phyloP scores from a whole-genome alignment of 768 basidiomycete species.

The Pulveroboletus ravenelii region DNA sequence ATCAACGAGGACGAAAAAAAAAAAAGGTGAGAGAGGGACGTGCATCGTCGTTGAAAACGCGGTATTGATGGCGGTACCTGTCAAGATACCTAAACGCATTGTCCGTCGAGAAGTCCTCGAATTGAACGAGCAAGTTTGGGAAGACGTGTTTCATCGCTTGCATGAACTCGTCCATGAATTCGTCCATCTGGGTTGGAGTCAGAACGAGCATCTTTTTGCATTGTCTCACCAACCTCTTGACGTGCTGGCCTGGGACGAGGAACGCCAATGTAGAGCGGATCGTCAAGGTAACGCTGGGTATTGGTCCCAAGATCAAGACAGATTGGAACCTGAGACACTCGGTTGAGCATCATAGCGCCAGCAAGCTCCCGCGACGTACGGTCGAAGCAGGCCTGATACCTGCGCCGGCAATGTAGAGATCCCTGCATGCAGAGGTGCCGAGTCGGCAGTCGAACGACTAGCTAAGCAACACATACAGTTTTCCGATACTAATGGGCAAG shows the following conservation, averaged over 20 bases:
- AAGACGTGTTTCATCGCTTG: constrained; percentile 57
- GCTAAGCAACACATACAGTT: constrained; percentile 45
- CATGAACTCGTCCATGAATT: constrained; percentile 78
- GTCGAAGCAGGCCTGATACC: constrained; percentile 54
- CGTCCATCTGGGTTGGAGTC: constrained; percentile 47
- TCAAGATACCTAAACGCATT: constrained; percentile 74
- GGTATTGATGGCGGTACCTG: constrained; percentile 52
- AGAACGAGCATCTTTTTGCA: not conserved
- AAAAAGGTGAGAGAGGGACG: constrained; percentile 19
- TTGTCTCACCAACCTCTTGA: constrained; percentile 33
- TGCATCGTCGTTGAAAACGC: constrained; percentile 73
- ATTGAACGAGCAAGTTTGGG: constrained; percentile 67
- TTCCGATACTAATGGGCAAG: constrained; percentile 62
- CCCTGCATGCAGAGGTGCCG: constrained; percentile 29
- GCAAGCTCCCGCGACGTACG: constrained; percentile 15
- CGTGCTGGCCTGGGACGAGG: constrained; percentile 47
- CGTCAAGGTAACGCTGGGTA: constrained; percentile 57
- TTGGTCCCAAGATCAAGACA: constrained; percentile 76
- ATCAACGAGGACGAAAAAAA: not conserved
- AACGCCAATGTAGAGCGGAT: constrained; percentile 74
- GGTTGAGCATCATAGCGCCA: not conserved
- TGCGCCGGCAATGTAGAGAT: constrained; percentile 68
- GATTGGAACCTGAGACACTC: constrained; percentile 53
- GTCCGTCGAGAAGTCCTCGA: constrained; percentile 74
- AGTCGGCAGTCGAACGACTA: not conserved